phyloP scores from a whole-genome alignment of 2,329 filamentous ascomycete genomes.

The Chaetomiaceae sp. region DNA sequence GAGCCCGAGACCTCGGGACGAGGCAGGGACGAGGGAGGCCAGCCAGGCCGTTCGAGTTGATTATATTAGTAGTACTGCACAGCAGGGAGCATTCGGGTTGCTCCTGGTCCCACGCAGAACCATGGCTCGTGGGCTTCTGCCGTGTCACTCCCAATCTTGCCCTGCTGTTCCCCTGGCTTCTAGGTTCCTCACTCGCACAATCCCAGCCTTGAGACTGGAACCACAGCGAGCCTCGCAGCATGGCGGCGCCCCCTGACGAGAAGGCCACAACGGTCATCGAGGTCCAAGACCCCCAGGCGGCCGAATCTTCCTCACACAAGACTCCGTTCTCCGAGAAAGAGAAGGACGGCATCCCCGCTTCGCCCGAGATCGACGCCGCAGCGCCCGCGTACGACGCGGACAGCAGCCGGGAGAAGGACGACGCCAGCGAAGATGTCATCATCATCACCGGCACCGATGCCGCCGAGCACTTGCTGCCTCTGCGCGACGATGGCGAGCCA shows the following conservation, averaged over 20 bases:
- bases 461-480: constrained; percentile 42
- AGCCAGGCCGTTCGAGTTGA: too few relatives aligned
- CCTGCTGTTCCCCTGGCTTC: too few relatives aligned
- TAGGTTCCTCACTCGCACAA: background rate
- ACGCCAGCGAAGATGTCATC: constrained; percentile 36
- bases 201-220: background rate
- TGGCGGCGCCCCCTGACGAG: background rate
- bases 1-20: background rate
- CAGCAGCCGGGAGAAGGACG: constrained; percentile 21
- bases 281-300: background rate
- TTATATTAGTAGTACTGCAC: too few relatives aligned
- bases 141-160: background rate
- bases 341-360: background rate
- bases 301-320: background rate
- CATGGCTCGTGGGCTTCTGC: background rate
- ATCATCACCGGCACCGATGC: constrained; percentile 51
- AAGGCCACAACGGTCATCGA: background rate
- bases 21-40: too few relatives aligned
- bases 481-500: constrained; percentile 49
- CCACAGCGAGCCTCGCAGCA: background rate
- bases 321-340: background rate
- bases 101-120: too few relatives aligned
- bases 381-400: constrained; percentile 18
- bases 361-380: constrained; percentile 24
- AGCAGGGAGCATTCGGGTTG: too few relatives aligned